These are phyloP conservation scores for Rhynchospora tenuis DNA, from an alignment of 176 grass and related monocot species.

Conservation along the genomic window DNA sequence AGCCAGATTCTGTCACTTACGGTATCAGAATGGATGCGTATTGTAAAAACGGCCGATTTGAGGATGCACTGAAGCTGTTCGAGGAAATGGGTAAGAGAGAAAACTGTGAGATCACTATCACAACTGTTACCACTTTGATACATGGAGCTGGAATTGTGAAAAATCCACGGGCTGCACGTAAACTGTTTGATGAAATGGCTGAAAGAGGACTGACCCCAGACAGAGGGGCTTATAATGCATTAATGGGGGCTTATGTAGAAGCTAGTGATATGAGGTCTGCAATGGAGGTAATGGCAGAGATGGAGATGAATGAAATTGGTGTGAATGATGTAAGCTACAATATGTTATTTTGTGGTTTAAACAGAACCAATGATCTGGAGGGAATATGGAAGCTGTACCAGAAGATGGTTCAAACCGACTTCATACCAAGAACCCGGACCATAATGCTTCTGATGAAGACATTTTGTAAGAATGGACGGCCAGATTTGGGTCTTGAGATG, in stretches of 20 bases:
- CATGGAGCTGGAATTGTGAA: constrained; percentile 65
- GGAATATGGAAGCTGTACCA: constrained; percentile 68
- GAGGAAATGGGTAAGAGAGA: constrained; percentile 50
- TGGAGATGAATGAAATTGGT: constrained; percentile 47
- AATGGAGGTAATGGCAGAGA: constrained; percentile 52
- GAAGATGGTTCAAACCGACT: constrained; percentile 52
- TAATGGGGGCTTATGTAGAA: constrained; percentile 62
- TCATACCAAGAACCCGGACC: constrained; percentile 62
- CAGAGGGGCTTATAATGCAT: constrained; percentile 57
- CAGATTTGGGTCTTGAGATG: constrained; percentile 63
- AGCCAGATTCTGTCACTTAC: constrained; percentile 57
- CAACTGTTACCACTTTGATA: constrained; percentile 69
- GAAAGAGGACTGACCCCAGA: constrained; percentile 46
- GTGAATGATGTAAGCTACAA: constrained; percentile 78
- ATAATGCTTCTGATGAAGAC: constrained; percentile 83
- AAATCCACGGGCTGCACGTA: constrained; percentile 26
- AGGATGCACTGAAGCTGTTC: constrained; percentile 57
- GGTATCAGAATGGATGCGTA: constrained; percentile 72
- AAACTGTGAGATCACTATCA: constrained; percentile 48
- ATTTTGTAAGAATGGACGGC: constrained; percentile 60
- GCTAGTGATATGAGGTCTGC: constrained; percentile 50
- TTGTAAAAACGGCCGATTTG: constrained; percentile 62
- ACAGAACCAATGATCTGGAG: constrained; percentile 49
- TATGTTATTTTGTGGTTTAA: constrained; percentile 72
- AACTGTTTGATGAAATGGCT: constrained; percentile 69